phyloP scores from a whole-genome alignment of 2,329 filamentous ascomycete genomes.

The Kalmusia sp. region DNA sequence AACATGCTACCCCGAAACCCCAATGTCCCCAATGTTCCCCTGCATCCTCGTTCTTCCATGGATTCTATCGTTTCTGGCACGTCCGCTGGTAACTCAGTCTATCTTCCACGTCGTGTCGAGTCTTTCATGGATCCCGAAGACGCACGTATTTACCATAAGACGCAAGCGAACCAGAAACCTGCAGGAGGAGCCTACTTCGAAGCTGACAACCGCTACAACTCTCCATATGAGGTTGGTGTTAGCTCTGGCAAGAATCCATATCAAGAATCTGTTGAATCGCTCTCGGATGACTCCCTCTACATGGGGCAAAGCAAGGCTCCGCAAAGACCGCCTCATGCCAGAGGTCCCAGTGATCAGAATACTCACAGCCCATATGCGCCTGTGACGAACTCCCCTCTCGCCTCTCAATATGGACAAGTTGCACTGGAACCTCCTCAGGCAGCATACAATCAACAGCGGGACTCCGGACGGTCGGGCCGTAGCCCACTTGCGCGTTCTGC shows the following conservation, averaged over 20 bases:
- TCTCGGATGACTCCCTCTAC: slow-evolving; percentile 45
- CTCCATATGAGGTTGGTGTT: slow-evolving; percentile 34
- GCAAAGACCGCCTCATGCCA: slow-evolving; percentile 30
- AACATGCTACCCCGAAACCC: slow-evolving; percentile 55
- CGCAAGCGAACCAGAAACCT: slow-evolving; percentile 59
- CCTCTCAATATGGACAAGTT: slow-evolving; percentile 31
- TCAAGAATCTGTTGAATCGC: slow-evolving; percentile 44
- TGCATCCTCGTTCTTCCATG: slow-evolving; percentile 68
- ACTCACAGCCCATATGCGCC: slow-evolving; percentile 21
- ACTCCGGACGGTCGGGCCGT: slow-evolving; percentile 44
- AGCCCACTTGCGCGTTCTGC: slow-evolving; percentile 56
- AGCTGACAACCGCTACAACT: slow-evolving; percentile 29
- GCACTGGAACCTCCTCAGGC: slow-evolving; percentile 40
- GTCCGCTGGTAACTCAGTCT: slow-evolving; percentile 66
- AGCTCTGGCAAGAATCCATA: slow-evolving; percentile 35
- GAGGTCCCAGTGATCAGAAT: slow-evolving; percentile 31
- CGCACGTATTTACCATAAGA: slow-evolving; percentile 73
- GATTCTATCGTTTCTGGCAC: slow-evolving; percentile 69
- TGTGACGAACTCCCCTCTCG: slow-evolving; percentile 36
- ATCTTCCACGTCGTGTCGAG: slow-evolving; percentile 72
- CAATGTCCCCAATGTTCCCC: slow-evolving; percentile 53
- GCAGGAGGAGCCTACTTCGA: slow-evolving; percentile 54
- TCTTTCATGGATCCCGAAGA: slow-evolving; percentile 82
- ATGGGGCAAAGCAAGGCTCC: slow-evolving; percentile 30
- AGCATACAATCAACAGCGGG: slow-evolving; percentile 24